Conservation (phyloP, 2,329 filamentous ascomycete genomes). For the Apiospora phragmitis region DNA sequence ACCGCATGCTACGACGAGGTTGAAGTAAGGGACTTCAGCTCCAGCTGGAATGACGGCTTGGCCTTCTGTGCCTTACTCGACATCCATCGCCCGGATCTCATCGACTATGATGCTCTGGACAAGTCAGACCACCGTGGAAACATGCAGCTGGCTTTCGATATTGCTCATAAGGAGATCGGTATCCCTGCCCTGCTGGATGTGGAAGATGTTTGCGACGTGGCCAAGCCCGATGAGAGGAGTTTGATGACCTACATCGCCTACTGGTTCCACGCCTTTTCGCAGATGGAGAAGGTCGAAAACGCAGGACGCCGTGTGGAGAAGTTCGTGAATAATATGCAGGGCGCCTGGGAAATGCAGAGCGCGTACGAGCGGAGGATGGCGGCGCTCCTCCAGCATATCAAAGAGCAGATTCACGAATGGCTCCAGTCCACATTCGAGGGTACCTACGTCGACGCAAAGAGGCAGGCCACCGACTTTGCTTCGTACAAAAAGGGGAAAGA, state of each 20-base stretch:
- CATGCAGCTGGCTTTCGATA: constrained; percentile 97
- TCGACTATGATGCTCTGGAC: constrained; percentile 93
- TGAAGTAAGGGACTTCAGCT: constrained; percentile 90
- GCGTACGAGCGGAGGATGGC: constrained; percentile 91
- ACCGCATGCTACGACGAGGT: constrained; percentile 98
- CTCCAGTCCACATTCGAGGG: constrained; percentile 80
- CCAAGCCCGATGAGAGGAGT: constrained; percentile 92
- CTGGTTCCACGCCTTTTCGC: constrained; percentile 99
- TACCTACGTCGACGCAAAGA: constrained; percentile 89
- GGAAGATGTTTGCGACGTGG: constrained; percentile 95
- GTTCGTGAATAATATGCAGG: constrained; percentile 98
- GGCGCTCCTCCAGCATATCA: constrained; percentile 74
- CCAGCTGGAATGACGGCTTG: constrained; percentile 95
- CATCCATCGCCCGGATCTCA: constrained; percentile 94
- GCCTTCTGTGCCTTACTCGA: constrained; percentile 96
- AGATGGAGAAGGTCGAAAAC: constrained; percentile 98
- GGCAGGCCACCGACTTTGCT: constrained; percentile 78
- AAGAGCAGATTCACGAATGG: constrained; percentile 74
- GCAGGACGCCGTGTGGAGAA: constrained; percentile 95
- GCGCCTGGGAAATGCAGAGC: constrained; percentile 99
- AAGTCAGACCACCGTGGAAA: constrained; percentile 93
- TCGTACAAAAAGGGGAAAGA: constrained; percentile 91
- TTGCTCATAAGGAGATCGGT: constrained; percentile 93
- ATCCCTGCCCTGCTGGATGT: constrained; percentile 95
- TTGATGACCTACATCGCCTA: constrained; percentile 99